Conservation (phyloP, 148 eudicot genomes). For the Rhododendron kiyosumense region DNA sequence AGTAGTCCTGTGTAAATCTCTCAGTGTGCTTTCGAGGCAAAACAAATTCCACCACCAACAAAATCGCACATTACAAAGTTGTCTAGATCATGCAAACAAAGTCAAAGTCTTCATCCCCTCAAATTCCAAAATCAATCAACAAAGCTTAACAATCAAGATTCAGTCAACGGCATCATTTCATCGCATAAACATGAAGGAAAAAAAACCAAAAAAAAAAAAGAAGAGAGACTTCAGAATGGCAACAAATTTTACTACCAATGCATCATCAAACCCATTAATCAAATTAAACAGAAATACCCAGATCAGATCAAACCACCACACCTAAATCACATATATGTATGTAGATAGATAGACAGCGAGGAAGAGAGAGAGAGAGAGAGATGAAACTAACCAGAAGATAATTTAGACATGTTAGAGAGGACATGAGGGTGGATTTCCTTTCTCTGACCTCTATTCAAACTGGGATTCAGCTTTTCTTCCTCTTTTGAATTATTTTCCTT, state of each 20-base stretch:
- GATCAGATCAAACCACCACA: conserved; percentile 33
- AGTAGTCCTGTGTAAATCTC: neutral
- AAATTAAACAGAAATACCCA: neutral
- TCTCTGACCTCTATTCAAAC: conserved; percentile 38
- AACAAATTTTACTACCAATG: neutral
- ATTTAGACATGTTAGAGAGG: conserved; percentile 62
- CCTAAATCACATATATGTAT: neutral
- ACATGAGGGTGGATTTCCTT: conserved; percentile 29
- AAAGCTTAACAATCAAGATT: neutral
- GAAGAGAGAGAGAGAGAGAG: neutral
- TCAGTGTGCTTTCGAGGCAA: neutral
- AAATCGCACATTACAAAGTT: neutral
- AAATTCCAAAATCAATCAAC: neutral
- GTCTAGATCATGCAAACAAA: neutral
- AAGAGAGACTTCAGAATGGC: neutral
- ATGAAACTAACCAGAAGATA: conserved; percentile 63
- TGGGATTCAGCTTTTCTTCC: conserved; percentile 56
- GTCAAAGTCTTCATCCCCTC: neutral
- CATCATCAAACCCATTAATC: neutral
- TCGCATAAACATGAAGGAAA: neutral
- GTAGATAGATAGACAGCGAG: neutral
- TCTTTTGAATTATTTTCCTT: conserved; percentile 50
- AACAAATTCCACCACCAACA: neutral
- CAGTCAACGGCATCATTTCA: neutral
- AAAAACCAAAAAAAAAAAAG: neutral